Base-by-base conservation (phyloP, 768 basidiomycete genomes). In the Thelephora aurantiotincta region DNA sequence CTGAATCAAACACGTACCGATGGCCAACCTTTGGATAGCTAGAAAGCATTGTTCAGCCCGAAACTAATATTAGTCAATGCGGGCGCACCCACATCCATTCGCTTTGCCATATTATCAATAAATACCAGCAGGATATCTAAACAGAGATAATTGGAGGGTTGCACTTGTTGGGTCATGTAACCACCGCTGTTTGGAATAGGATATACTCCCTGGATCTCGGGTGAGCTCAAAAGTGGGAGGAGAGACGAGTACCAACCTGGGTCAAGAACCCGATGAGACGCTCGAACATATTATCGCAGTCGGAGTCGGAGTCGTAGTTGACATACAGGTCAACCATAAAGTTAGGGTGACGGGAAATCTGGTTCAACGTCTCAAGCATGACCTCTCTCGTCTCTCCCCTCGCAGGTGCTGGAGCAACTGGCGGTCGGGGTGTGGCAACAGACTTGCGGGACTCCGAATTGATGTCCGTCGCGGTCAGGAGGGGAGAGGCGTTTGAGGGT, bases 241-340 rank as follows among this genome's bases (percentile, higher is more conserved):
- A 35, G 41, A 43, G 13, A 44, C 19, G 11, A 35, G 20, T 7
- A 30, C 69, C 48, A 55, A 90, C 91, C 70, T 87, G 84, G 6
- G 89, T 87, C 53, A 91, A 65, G 61, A 98, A 96, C 20, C 82
- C 86, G 50, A 93, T 68, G 18, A 97, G 65, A 13, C 88, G 72
- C 60, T 98, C 93, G 55, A 93, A 94, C 48, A 98, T 65, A 61
- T 98, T 94, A 67, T 98, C 96, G 61, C 89, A 91, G 58, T 97
- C 94, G 53, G 85, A 79, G 57, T 96, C 91, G 58, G 92, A 97
- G 60, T 99, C 96, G 62, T 97, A 99, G 62, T 98, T 99, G 47
- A 80, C 74, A 67, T 90, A 99, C 12, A 96, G 68, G 57, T 98
- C 91, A 42, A 94, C 88, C 85, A 96, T 90, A 67, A 94, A 93